phyloP scores from a whole-genome alignment of 2,329 filamentous ascomycete genomes.

The Trichoderma sp. region DNA sequence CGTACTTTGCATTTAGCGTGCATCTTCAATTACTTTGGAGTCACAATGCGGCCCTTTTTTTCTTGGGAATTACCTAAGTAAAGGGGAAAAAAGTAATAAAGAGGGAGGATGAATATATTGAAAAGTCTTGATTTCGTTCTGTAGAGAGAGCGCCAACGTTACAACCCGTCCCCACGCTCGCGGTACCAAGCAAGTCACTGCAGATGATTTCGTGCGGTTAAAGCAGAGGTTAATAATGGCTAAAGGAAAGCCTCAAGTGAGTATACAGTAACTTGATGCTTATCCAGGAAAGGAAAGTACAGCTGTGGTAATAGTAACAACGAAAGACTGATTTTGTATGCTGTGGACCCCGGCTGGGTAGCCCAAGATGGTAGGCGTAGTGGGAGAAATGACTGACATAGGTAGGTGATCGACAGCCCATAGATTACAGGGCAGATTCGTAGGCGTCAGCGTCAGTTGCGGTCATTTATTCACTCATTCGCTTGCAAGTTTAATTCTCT shows the following conservation, averaged over 20 bases:
- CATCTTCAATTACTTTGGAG: background rate
- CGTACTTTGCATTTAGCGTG: background rate
- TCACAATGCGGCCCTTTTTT: background rate
- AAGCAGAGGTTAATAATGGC: background rate
- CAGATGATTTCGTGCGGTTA: background rate
- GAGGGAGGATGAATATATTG: background rate
- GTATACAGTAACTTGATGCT: background rate
- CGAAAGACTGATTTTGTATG: background rate
- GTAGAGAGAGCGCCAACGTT: background rate
- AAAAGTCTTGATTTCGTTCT: background rate
- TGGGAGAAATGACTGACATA: background rate
- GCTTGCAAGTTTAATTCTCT: background rate
- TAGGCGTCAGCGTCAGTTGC: background rate
- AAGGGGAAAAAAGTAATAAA: background rate
- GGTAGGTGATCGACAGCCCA: background rate
- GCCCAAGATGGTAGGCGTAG: background rate
- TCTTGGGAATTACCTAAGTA: background rate
- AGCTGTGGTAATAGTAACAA: background rate
- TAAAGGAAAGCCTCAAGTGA: background rate
- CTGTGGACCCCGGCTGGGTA: background rate
- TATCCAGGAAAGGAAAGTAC: background rate
- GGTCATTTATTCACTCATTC: background rate
- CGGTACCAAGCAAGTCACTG: background rate
- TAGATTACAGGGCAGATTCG: background rate
- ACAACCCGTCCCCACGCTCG: background rate